Base-by-base conservation (phyloP, 208 protist species). In the Trypanosoma mega region DNA sequence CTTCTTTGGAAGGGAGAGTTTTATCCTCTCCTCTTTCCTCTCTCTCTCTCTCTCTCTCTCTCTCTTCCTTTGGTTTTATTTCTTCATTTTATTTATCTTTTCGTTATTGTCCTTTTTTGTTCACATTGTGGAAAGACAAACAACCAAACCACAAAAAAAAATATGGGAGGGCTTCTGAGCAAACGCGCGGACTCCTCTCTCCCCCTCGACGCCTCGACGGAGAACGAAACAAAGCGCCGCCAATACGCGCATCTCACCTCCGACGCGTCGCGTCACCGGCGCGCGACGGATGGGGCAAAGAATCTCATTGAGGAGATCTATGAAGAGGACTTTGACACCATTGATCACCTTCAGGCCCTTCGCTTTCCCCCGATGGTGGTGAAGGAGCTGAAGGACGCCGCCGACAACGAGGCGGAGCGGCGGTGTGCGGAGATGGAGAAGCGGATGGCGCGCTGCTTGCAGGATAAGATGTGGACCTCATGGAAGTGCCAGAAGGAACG, bases 401-500 rank as follows among this genome's bases (percentile, higher is more conserved):
- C 87, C 0, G 68, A 59, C 3, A 58, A 47, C 11, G 81, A 91
- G 77, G 70, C 74, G 33, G 78, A 89, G 68, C 78, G 87, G 11
- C 81, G 77, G 16, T 93, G 87, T 63, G 53, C 72, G 3, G 87
- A 91, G 48, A 48, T 59, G 26, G 87, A 93, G 47, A 93, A 93
- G 68, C 81, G 58, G 24, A 90, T 93, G 82, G 80, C 82, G 23
- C 74, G 83, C 3, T 93, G 87, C 49, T 57, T 93, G 62, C 87
- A 93, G 57, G 83, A 91, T 50, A 93, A 93, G 57, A 90, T 90
- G 80, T 93, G 87, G 84, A 90, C 87, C 2, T 78, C 82, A 31
- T 93, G 87, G 84, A 93, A 93, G 73, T 93, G 87, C 67, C 83
- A 93, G 76, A 93, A 93, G 71, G 76, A 90, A 64, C 83, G 87